Conservation (phyloP, 169 alveolate genomes). For the Neospora caninum region DNA sequence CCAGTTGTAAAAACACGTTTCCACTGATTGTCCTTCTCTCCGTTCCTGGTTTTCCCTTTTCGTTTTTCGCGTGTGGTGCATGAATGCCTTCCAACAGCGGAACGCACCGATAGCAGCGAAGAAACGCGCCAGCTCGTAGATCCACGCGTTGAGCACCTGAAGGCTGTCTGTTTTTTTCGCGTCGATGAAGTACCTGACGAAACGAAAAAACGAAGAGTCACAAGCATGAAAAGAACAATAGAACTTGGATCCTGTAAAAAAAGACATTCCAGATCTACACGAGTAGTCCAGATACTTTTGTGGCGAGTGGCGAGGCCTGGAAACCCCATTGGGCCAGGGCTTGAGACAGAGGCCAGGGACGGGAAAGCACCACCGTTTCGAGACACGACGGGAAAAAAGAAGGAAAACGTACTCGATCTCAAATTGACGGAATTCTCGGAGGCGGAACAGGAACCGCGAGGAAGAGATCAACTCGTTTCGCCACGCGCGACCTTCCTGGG, state of each 20-base stretch:
- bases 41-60: too few relatives aligned
- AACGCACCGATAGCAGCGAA: neutral
- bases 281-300: too few relatives aligned
- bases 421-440: constrained; percentile 32
- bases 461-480: neutral
- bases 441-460: constrained; percentile 15
- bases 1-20: too few relatives aligned
- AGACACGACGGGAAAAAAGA: neutral
- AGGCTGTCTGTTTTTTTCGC: neutral
- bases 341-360: too few relatives aligned
- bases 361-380: too few relatives aligned
- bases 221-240: neutral
- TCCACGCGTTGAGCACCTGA: neutral
- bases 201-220: neutral
- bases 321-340: too few relatives aligned
- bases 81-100: too few relatives aligned
- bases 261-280: too few relatives aligned
- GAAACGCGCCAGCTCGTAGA: neutral
- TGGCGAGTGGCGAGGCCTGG: too few relatives aligned
- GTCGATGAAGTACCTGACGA: neutral
- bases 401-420: neutral
- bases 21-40: too few relatives aligned
- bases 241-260: neutral
- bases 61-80: too few relatives aligned
- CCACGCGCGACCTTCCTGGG: constrained; percentile 41